Percentiles rank a stretch among this genome's conserved stretches.
Evolutionary conservation across 805 yeast genomes (phyloP).

Genomic region (Scheffersomyces lignosus): DNA sequence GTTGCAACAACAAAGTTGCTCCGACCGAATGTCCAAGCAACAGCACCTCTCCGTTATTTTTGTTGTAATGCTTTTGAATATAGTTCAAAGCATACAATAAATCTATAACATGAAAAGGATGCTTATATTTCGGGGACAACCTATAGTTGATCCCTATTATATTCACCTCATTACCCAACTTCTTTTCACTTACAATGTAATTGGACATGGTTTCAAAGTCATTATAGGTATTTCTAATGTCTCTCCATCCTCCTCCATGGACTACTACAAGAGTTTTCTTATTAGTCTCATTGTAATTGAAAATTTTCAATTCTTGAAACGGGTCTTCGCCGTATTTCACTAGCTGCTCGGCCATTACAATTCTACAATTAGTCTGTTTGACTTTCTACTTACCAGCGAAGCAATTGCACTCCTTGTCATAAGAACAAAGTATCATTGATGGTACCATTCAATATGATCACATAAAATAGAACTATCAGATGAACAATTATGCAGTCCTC

Average conservation of each 20-base stretch:
- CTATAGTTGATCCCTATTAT: conserved; percentile 56
- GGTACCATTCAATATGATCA: too few species aligned
- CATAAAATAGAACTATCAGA: too few species aligned
- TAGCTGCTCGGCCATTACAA: not conserved
- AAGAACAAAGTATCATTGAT: too few species aligned
- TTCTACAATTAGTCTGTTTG: too few species aligned
- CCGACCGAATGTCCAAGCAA: conserved; percentile 81
- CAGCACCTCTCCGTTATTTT: conserved; percentile 14
- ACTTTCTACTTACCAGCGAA: too few species aligned
- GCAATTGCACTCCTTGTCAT: too few species aligned
- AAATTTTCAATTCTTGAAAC: conserved; percentile 31
- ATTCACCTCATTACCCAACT: conserved; percentile 9
- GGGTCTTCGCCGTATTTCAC: conserved; percentile 31
- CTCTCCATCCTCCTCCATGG: conserved; percentile 93
- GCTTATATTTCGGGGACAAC: conserved; percentile 58
- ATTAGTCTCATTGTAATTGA: conserved; percentile 13
- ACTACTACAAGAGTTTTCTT: conserved; percentile 50
- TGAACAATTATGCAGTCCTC: too few species aligned
- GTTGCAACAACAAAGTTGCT: conserved; percentile 61
- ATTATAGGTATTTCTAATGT: conserved; percentile 56
- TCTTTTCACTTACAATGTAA: conserved; percentile 3
- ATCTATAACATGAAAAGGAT: conserved; percentile 64
- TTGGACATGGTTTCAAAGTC: conserved; percentile 47
- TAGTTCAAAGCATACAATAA: conserved; percentile 44
- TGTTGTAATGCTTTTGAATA: conserved; percentile 16